Conservation (phyloP, 2,329 filamentous ascomycete genomes). For the Fusarium mangiferae region DNA sequence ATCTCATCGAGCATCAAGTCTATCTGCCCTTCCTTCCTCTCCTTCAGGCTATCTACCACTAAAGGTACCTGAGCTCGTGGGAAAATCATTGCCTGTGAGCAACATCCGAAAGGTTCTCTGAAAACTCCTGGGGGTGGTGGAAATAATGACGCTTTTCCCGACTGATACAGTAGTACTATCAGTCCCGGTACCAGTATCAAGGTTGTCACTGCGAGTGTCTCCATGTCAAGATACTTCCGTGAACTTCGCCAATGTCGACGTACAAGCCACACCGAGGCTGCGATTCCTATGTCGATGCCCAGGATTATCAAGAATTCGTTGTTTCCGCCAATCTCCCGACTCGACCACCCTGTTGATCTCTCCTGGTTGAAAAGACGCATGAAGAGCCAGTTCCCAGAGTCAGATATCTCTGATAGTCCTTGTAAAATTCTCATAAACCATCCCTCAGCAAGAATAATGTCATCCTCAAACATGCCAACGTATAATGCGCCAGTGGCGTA, state of each 20-base stretch:
- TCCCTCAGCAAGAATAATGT: constrained; percentile 9
- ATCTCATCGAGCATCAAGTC: constrained; percentile 17
- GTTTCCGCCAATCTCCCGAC: constrained; percentile 11
- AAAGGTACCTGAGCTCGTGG: background rate
- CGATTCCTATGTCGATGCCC: background rate
- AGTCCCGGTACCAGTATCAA: constrained; percentile 16
- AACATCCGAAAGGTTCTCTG: constrained; percentile 24
- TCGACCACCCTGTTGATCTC: constrained; percentile 14
- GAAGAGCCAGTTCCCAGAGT: background rate
- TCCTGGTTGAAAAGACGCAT: constrained; percentile 26
- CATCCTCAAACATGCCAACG: constrained; percentile 15
- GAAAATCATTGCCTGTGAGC: constrained; percentile 23
- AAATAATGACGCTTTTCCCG: constrained; percentile 19
- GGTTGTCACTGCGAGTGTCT: background rate
- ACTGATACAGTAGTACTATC: constrained; percentile 14
- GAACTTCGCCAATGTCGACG: background rate
- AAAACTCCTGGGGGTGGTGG: background rate
- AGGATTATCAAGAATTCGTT: constrained; percentile 10
- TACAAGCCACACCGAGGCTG: background rate
- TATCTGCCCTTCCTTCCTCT: constrained; percentile 4
- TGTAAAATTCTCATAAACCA: background rate
- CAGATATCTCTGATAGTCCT: background rate
- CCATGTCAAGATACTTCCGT: background rate
- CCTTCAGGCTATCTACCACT: background rate
- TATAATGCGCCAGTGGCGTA: constrained; percentile 9